Base-by-base conservation (phyloP, 768 basidiomycete species). In the Leccinum imitatum region DNA sequence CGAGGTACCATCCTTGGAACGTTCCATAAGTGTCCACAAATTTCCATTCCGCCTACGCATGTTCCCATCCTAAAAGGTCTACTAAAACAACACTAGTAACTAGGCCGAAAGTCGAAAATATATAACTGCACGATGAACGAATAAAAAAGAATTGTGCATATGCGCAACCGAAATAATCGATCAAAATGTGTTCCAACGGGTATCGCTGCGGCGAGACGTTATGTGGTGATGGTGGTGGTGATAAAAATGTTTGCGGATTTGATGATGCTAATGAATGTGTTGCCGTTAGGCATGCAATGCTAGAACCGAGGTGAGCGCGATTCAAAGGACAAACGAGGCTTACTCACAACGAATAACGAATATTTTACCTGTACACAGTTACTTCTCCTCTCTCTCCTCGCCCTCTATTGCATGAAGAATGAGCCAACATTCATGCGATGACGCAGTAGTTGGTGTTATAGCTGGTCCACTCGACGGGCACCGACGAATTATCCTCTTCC, bases 301-400 rank as follows among this genome's bases (percentile, higher is more conserved):
- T 69, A 13, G 39, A 11, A 35, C 6, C 6, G 50, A 63, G 57
- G 60, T 69, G 19, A 68, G 63, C 14, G n/a, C 10, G n/a, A 19
- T 11, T 46, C 17, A 7, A 52, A 25, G 13, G 21, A 27, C 33
- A 1, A 27, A 27, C 27, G n/a, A 41, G 4, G 19, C 50, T 25
- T 53, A 62, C 69, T 69, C 62, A 71, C 69, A 64, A 71, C 63
- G 57, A 65, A 63, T 27, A 39, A 50, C 61, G 57, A 65, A 63
- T 21, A 37, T 54, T 62, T 27, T 62, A 48, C 17, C 23, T n/a
- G 11, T 62, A 15, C 15, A 33, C n/a, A 17, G 39, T 19, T 35
- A 21, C 35, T 10, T 46, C 60, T 44, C 47, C 46, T 31, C 53
- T 6, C 44, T 19, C 10, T 19, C 39, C 44, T 19, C 15, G 14